phyloP scores from a whole-genome alignment of 805 yeast species.

The Lachancea sp. region DNA sequence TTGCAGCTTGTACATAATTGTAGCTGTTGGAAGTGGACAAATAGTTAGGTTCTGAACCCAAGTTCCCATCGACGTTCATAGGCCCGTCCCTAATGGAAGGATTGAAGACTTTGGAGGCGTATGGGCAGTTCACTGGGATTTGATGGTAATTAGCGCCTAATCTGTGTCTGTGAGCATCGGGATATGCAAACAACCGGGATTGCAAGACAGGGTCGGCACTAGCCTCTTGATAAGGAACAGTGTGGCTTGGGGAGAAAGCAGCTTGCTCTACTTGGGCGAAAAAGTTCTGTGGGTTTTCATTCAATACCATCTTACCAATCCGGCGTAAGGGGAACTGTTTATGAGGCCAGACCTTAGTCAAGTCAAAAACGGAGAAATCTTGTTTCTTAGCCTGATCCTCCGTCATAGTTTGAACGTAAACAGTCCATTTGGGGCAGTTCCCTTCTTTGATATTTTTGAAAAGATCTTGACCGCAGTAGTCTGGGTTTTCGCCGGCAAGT shows the following conservation, averaged over 20 bases:
- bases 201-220: conserved; percentile 82
- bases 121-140: conserved; percentile 87
- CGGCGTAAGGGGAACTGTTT: conserved; percentile 77
- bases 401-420: conserved; percentile 81
- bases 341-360: conserved; percentile 93
- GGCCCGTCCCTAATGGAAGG: conserved; percentile 84
- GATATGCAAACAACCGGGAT: conserved; percentile 73
- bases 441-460: conserved; percentile 73
- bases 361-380: conserved; percentile 79
- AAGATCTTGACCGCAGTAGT: conserved; percentile 72
- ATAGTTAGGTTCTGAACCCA: conserved; percentile 74
- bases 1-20: conserved; percentile 25
- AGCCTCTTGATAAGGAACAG: conserved; percentile 79
- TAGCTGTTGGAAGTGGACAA: conserved; percentile 43
- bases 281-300: conserved; percentile 80
- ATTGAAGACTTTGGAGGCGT: conserved; percentile 46
- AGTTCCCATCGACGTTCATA: conserved; percentile 62
- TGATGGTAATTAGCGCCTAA: conserved; percentile 67
- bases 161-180: conserved; percentile 83
- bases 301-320: conserved; percentile 72
- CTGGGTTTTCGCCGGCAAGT: conserved; percentile 73
- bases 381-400: conserved; percentile 67
- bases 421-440: conserved; percentile 78
- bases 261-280: conserved; percentile 85
- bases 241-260: conserved; percentile 78